Evolutionary conservation across 129 eudicot genomes (phyloP), one percentile per base, ranked within the genome.

Genomic region (Cynara cardunculus): DNA sequence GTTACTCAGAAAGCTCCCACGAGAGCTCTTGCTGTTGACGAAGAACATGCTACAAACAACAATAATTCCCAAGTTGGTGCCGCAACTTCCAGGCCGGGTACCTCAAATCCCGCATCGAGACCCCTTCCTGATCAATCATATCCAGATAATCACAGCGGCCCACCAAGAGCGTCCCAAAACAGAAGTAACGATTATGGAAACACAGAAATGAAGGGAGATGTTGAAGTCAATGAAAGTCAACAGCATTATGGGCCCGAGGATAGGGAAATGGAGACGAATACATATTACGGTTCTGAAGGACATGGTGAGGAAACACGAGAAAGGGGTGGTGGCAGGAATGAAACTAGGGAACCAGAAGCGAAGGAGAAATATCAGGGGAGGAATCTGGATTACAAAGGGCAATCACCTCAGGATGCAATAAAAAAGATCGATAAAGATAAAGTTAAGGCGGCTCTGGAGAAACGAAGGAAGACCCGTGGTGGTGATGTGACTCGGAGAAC

Each of bases 401-500:
- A 88, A 83, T 94, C 93, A 7, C 97, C 98, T 16, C 91, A 86
- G 37, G 97, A 86, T 19, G 89, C 90, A 27, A 80, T 76, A 0
- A 90, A 88, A 78, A 95, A 86, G 88, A 84, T 90, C 2, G 94
- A 92, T 80, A 88, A 78, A 71, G 94, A 92, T 84, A 95, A 92
- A 82, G 87, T 95, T 27, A 95, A 90, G 81, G 98, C 96, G 25
- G 90, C 93, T 34, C 76, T 88, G 25, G 97, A 89, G 86, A 92
- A 92, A 74, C 79, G 91, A 56, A 89, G 81, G 75, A 95, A 95
- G 83, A 85, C 93, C n/a, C 89, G 90, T 24, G 90, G 86, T 26
- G 89, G 89, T 16, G 96, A 91, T n/a, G 86, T 86, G 59, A 73
- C 90, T 59, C 93, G 87, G 6, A 90, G 85, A 81, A 84, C 83